Percentiles rank a stretch among this genome's conserved stretches.
These are phyloP conservation scores for Hypoxylon sp. DNA, from an alignment of 2,329 filamentous ascomycete species.

Conservation along the genomic window DNA sequence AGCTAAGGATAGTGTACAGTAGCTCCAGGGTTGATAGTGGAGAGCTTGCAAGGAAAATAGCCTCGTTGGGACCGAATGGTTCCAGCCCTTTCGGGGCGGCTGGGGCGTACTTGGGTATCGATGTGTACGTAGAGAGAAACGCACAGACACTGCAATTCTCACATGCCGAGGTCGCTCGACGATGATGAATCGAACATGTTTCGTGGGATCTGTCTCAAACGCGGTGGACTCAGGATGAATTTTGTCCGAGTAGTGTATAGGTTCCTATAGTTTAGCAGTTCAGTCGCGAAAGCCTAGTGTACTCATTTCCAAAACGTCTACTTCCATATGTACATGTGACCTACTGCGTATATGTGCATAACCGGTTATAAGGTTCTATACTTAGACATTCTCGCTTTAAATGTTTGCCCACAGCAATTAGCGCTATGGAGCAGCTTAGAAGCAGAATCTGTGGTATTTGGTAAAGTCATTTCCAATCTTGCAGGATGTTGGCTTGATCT, in stretches of 20 bases:
- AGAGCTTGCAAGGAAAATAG: slow-evolving; percentile 16
- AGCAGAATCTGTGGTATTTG: slow-evolving; percentile 18
- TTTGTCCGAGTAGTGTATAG: slow-evolving; percentile 10
- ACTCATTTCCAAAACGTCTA: not conserved
- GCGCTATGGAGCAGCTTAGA: slow-evolving; percentile 19
- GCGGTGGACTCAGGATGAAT: slow-evolving; percentile 2
- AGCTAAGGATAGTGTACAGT: slow-evolving; percentile 27
- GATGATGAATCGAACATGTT: slow-evolving; percentile 32
- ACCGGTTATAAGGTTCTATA: slow-evolving; percentile 9
- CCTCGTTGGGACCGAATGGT: slow-evolving; percentile 13
- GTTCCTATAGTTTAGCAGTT: not conserved
- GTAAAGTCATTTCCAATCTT: slow-evolving; percentile 23
- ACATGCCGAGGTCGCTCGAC: slow-evolving; percentile 29
- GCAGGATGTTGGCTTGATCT: slow-evolving; percentile 12
- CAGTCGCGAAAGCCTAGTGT: slow-evolving; percentile 5
- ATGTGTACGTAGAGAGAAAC: not conserved
- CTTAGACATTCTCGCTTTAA: too few species aligned
- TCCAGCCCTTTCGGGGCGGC: slow-evolving; percentile 14
- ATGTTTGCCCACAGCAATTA: not conserved
- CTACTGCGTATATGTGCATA: not conserved
- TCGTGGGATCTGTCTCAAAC: slow-evolving; percentile 29
- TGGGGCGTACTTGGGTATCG: slow-evolving; percentile 4
- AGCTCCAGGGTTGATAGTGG: slow-evolving; percentile 9
- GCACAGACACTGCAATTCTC: slow-evolving; percentile 34
- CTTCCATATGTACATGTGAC: not conserved